These are phyloP conservation scores for Pholiota microspora DNA, from an alignment of 768 basidiomycete species.

Conservation along the genomic window DNA sequence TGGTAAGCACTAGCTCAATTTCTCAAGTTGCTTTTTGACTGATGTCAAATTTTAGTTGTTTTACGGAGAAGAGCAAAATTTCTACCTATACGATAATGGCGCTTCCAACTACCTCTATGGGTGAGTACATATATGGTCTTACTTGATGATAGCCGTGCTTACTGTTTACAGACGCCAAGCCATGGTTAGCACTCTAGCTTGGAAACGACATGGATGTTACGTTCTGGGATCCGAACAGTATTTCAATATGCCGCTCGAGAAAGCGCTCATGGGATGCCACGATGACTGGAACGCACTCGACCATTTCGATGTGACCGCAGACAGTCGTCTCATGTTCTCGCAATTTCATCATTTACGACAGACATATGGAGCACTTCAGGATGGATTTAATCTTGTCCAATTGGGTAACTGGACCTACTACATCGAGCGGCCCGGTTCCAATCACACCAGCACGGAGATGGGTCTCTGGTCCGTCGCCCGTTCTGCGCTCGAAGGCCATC, in stretches of 20 bases:
- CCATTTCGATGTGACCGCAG: constrained; percentile 90
- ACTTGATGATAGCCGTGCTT: neutral
- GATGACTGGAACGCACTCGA: constrained; percentile 93
- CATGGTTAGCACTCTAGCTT: constrained; percentile 81
- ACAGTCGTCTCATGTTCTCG: constrained; percentile 68
- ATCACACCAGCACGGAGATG: constrained; percentile 76
- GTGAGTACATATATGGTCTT: constrained; percentile 34
- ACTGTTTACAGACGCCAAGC: constrained; percentile 71
- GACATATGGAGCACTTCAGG: constrained; percentile 73
- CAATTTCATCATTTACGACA: constrained; percentile 72
- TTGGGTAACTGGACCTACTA: constrained; percentile 82
- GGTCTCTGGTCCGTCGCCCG: constrained; percentile 85
- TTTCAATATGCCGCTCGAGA: constrained; percentile 89
- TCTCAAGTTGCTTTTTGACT: neutral
- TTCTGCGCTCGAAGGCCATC: constrained; percentile 53
- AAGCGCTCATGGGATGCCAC: constrained; percentile 74
- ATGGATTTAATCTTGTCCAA: constrained; percentile 83
- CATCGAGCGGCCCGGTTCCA: constrained; percentile 84
- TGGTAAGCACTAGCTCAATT: constrained; percentile 43
- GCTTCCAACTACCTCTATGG: constrained; percentile 91
- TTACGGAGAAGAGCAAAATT: constrained; percentile 92
- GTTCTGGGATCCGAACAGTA: constrained; percentile 87
- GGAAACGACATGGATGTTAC: constrained; percentile 95
- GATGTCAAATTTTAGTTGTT: constrained; percentile 45
- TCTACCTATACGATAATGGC: constrained; percentile 86